Conservation (phyloP, 2,329 filamentous ascomycete genomes). For the Epichloe festucae region DNA sequence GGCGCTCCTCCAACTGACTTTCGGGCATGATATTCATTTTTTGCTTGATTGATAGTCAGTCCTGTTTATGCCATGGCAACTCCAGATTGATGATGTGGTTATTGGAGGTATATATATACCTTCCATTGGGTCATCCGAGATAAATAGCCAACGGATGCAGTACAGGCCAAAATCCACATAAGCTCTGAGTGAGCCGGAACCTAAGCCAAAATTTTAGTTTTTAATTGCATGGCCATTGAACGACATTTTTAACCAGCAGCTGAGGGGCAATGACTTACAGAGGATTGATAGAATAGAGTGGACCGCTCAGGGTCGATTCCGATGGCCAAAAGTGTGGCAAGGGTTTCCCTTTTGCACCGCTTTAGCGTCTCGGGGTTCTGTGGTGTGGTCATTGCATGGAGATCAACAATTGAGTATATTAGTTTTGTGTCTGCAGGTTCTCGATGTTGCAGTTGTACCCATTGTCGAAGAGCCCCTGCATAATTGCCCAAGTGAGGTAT, state of each 20-base stretch:
- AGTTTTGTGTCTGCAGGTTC: constrained; percentile 45
- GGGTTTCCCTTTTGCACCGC: constrained; percentile 55
- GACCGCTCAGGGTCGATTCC: constrained; percentile 68
- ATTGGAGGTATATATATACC: constrained; percentile 29
- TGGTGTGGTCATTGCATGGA: constrained; percentile 79
- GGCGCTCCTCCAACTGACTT: constrained; percentile 42
- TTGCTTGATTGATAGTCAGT: constrained; percentile 35
- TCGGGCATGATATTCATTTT: constrained; percentile 56
- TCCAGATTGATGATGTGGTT: not conserved
- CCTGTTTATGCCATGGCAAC: too few relatives aligned
- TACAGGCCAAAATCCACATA: constrained; percentile 94
- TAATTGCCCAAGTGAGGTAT: constrained; percentile 94
- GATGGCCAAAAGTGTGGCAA: constrained; percentile 72
- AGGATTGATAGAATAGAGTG: constrained; percentile 71
- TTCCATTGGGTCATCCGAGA: constrained; percentile 99
- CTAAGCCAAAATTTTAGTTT: constrained; percentile 22
- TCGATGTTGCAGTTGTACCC: constrained; percentile 64
- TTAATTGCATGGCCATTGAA: not conserved
- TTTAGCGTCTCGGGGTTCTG: constrained; percentile 51
- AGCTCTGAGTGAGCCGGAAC: constrained; percentile 73
- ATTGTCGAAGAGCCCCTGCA: constrained; percentile 75
- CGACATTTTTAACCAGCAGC: not conserved
- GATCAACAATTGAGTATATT: constrained; percentile 79
- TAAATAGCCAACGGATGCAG: constrained; percentile 85
- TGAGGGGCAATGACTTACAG: constrained; percentile 34